Evolutionary conservation across 1,284 basidiomycete species (phyloP), one percentile per base, ranked within the genome.

Genomic region (Trichosporon asahii): DNA sequence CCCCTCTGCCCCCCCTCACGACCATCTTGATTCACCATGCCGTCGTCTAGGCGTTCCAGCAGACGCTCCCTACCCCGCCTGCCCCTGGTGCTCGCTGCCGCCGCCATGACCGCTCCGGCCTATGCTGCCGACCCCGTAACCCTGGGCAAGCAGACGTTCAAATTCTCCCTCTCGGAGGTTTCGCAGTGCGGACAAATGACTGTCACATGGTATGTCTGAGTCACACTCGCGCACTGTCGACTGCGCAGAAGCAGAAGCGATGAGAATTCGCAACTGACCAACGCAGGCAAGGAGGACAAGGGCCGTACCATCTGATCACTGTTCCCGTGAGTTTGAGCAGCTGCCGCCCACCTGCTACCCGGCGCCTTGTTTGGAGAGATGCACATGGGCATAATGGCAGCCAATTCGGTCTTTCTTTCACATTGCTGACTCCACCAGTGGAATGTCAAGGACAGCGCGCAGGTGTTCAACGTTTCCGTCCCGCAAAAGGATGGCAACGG

Each of bases 391-490:
- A 12, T 9, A 37, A n/a, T n/a, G 1, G 40, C 15, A 18, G 40
- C 40, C 15, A 44, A 18, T 44, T n/a, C n/a, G 3, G 12, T 14
- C 7, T 44, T 44, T 5, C 18, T 44, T 6, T 14, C 40, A n/a
- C 15, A 31, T 29, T 7, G 27, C 55, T 60, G 14, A 60, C 55
- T 27, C 14, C 2, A 2, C 4, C 14, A 60, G 55, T 60, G 55
- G 55, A 60, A 60, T 15, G 55, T 60, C 55, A 60, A 60, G 55
- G 55, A 60, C 55, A 27, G 23, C 12, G 53, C 53, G 3, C 12
- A 31, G 55, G 55, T 60, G 55, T n/a, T 60, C 27, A 80, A 79
- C 64, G 71, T 79, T 35, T 72, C 79, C 27, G 72, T 80, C 27
- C 79, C 79, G 7, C 66, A 64, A 6, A 67, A 70, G 27, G 27